Evolutionary conservation across 225 moss, liverwort and hornwort genomes (phyloP), one percentile per base, ranked within the genome.

Genomic region (Straminergon stramineum): DNA sequence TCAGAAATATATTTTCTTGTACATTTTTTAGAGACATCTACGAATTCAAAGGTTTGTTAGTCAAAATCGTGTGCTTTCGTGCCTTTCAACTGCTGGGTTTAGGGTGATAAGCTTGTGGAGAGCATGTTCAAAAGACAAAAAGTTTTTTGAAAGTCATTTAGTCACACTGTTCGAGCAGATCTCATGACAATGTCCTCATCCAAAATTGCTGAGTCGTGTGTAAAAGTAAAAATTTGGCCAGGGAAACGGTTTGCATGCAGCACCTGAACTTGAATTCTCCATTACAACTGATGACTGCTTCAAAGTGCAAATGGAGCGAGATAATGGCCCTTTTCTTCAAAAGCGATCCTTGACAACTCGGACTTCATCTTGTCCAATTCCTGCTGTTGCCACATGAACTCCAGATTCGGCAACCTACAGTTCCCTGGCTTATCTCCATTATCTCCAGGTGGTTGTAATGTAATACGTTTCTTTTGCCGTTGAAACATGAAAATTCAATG

Each of bases 221-320:
- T 30, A 30, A 28, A 17, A 30, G 5, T 53, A 34, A 1, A 28
- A 69, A 70, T 20, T 68, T 79, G 51, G 61, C 68, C 68, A 79
- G 35, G 52, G 86, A 34, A 80, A 84, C 62, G 32, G 41, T 43
- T 88, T 63, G 61, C 13, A 26, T 11, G 32, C 56, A n/a, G 37
- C 88, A 94, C 95, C 92, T n/a, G n/a, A n/a, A n/a, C n/a, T 97
- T 34, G 32, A 77, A 35, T 53, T 97, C 62, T 96, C 94, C 82
- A 97, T 92, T 75, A 99, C 96, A 71, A 87, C 89, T 32, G 96
- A 95, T 58, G 96, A 97, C 81, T 96, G 95, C 89, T 96, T 91
- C 58, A 95, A 94, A 85, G 96, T 97, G 88, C 95, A 92, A 45
- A 97, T 99, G 63, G 89, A 56, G 96, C 96, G 27, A 96, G 39